These are phyloP conservation scores for Macroventuria anomochaeta DNA, from an alignment of 2,329 filamentous ascomycete genomes.

Conservation along the genomic window DNA sequence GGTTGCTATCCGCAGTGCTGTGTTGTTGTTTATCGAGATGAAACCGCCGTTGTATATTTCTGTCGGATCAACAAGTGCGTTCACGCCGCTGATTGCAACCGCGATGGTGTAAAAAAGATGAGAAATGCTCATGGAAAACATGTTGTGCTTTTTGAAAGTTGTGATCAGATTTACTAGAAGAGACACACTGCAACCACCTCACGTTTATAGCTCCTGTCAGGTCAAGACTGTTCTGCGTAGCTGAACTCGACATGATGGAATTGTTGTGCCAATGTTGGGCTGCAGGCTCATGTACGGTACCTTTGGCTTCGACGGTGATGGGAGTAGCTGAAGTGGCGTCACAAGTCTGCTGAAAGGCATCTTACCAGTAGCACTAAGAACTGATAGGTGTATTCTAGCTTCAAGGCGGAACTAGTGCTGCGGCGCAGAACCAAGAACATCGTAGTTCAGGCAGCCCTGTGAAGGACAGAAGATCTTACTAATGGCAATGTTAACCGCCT, in stretches of 20 bases:
- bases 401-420: neutral
- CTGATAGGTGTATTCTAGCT: neutral
- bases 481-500: too few species aligned
- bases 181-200: too few species aligned
- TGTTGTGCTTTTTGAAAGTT: neutral
- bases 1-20: conserved; percentile 43
- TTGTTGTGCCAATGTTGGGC: neutral
- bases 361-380: neutral
- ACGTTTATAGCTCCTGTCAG: neutral
- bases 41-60: conserved; percentile 31
- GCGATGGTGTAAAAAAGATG: neutral
- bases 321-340: conserved; percentile 3
- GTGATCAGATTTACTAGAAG: neutral
- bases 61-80: conserved; percentile 25
- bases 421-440: too few species aligned
- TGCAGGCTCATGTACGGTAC: neutral
- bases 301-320: neutral
- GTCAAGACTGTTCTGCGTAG: neutral
- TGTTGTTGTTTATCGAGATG: conserved; percentile 9
- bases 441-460: too few species aligned
- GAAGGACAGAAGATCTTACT: too few species aligned
- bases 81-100: neutral
- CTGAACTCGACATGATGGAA: neutral
- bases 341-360: neutral
- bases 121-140: neutral